Evolutionary conservation across 306 rosid species (phyloP), one percentile per base, ranked within the genome.

Genomic region (Dryas octopetala): DNA sequence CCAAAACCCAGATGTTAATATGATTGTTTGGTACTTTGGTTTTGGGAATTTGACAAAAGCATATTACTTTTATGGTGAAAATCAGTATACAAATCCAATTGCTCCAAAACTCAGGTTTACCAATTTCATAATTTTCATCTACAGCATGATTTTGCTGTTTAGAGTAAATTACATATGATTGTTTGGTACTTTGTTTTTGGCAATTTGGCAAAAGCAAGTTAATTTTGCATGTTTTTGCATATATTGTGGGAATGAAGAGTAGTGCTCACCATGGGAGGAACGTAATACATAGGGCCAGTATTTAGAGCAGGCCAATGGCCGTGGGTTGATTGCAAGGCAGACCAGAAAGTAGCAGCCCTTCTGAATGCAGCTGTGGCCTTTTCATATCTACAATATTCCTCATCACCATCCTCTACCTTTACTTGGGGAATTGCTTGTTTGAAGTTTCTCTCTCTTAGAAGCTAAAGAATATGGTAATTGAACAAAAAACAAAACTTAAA

Each of bases 301-400:
- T 74, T 82, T 73, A 82, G 84, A 62, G 96, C 85, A 50, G 96
- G 96, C 92, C 96, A 90, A 44, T 90, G 96, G 44, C 96, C 96
- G 79, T 88, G 84, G 14, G 66, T 73, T 4, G 90, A 76, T 45
- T 90, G 96, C 77, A 88, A 49, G 43, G 89, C 86, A 0, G 89
- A 74, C 9, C 73, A 28, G 62, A 82, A 84, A 52, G 49, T 75
- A 3, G 83, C 82, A 0, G 76, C 86, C 64, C 90, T 88, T 61
- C 23, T 86, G 43, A 87, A 1, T 1, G 88, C 16, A 0, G 17
- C 9, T 0, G 83, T 75, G 0, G 76, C 85, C 15, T 77, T 84
- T 7, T 80, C 82, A 2, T 78, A 64, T 0, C 70, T 74, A 5
- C 83, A 73, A 1, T 2, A 15, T 44, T 73, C 38, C 2, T 84